Evolutionary conservation across 495 filamentous ascomycete genomes (phyloP).

Genomic region (Neurospora tetraspora): DNA sequence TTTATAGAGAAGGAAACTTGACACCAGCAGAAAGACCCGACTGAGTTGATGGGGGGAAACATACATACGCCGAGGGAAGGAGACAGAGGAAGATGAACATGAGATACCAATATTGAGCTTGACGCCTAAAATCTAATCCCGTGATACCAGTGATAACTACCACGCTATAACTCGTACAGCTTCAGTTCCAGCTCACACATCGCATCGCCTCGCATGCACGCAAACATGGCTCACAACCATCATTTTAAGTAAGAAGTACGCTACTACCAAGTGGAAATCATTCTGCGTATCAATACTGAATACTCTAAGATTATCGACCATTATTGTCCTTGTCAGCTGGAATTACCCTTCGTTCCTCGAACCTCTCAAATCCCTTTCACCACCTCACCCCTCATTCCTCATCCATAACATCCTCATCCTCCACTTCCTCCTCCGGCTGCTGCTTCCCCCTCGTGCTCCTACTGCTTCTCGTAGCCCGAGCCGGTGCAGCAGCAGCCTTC

Average conservation of each 20-base stretch:
- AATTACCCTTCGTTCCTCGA: neutral
- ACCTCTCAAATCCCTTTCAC: neutral
- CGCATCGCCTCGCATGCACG: neutral
- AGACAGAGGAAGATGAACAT: neutral
- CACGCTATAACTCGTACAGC: neutral
- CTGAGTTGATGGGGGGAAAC: too few relatives aligned
- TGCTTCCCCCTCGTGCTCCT: conserved; percentile 5
- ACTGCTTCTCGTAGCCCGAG: conserved; percentile 3
- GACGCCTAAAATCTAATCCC: neutral
- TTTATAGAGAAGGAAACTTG: too few relatives aligned
- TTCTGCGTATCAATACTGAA: neutral
- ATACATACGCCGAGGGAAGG: neutral
- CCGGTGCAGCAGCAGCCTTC: neutral
- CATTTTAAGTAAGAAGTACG: neutral
- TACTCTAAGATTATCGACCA: neutral
- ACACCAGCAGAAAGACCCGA: too few relatives aligned
- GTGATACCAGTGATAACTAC: neutral
- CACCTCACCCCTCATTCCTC: neutral
- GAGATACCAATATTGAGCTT: neutral
- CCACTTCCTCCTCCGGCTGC: neutral
- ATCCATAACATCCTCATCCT: neutral
- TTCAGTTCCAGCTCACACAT: neutral
- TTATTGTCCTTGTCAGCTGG: too few relatives aligned
- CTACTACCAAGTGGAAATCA: neutral
- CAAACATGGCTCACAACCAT: neutral